Percentiles rank a stretch among this genome's conserved stretches.
These are phyloP conservation scores for Vigna trinervia DNA, from an alignment of 306 rosid genomes.

Conservation along the genomic window DNA sequence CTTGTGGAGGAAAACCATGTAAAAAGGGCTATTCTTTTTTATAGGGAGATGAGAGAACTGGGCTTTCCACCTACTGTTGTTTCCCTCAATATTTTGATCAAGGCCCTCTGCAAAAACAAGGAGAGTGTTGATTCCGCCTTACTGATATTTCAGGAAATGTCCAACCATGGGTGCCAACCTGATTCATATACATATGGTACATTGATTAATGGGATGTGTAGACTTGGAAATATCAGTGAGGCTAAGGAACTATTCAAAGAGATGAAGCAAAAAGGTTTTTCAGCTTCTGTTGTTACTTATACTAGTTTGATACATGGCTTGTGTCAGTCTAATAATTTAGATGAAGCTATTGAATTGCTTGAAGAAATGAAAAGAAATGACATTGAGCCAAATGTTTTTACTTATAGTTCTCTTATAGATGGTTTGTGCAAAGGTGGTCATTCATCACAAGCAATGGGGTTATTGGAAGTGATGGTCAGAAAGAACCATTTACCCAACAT, in stretches of 20 bases:
- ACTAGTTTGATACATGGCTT: conserved; percentile 80
- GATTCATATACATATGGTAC: conserved; percentile 95
- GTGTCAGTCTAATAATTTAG: conserved; percentile 69
- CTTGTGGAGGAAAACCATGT: conserved; percentile 87
- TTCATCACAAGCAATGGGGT: conserved; percentile 69
- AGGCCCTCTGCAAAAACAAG: conserved; percentile 82
- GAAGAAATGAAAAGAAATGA: conserved; percentile 69
- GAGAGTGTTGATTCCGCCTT: conserved; percentile 77
- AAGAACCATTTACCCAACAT: conserved; percentile 68
- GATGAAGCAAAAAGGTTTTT: conserved; percentile 68
- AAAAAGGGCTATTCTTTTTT: conserved; percentile 70
- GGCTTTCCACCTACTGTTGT: conserved; percentile 69
- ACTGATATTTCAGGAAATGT: conserved; percentile 73
- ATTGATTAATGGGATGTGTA: conserved; percentile 80
- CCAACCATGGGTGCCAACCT: conserved; percentile 73
- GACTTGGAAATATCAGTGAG: conserved; percentile 61
- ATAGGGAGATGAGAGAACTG: conserved; percentile 70
- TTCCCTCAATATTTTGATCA: conserved; percentile 82
- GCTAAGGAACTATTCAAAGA: conserved; percentile 79
- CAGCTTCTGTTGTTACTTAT: conserved; percentile 81
- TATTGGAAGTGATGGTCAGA: conserved; percentile 68
- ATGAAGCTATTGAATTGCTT: conserved; percentile 68
- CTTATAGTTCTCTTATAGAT: conserved; percentile 79
- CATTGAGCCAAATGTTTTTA: conserved; percentile 82
- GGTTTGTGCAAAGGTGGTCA: conserved; percentile 84